phyloP scores from a whole-genome alignment of 805 yeast species.

The Aciculoconidium aculeatum region DNA sequence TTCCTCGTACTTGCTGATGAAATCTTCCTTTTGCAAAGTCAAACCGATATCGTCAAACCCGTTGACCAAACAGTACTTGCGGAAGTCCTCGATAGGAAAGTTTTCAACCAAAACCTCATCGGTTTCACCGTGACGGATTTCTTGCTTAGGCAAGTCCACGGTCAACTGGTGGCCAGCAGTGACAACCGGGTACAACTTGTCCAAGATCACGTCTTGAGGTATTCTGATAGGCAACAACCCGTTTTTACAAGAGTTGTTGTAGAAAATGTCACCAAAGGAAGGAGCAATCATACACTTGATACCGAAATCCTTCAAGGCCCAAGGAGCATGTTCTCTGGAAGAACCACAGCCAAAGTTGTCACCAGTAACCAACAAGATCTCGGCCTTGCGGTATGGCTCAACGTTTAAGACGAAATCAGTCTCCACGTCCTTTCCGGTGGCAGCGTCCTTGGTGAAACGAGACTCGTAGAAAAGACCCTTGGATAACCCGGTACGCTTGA shows the following conservation, averaged over 20 bases:
- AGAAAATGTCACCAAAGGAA: conserved; percentile 96
- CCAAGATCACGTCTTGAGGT: conserved; percentile 67
- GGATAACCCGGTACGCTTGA: conserved; percentile 91
- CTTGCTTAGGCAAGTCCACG: conserved; percentile 84
- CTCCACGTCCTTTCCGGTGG: conserved; percentile 63
- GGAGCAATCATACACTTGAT: conserved; percentile 95
- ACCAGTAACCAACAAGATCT: conserved; percentile 86
- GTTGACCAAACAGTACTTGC: conserved; percentile 90
- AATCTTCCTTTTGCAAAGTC: conserved; percentile 83
- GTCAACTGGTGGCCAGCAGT: conserved; percentile 63
- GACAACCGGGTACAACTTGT: conserved; percentile 77
- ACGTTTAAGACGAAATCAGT: conserved; percentile 92
- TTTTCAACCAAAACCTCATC: conserved; percentile 62
- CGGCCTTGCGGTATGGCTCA: conserved; percentile 73
- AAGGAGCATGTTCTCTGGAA: conserved; percentile 98
- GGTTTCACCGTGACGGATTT: conserved; percentile 62
- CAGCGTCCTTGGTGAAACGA: conserved; percentile 61
- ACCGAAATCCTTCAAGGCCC: conserved; percentile 98
- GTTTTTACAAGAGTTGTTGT: conserved; percentile 94
- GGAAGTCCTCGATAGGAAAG: conserved; percentile 84
- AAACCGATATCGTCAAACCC: conserved; percentile 97
- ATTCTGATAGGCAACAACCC: conserved; percentile 90
- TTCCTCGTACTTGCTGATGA: conserved; percentile 67
- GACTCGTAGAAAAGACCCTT: conserved; percentile 88
- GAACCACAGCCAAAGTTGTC: conserved; percentile 99